Evolutionary conservation across 2,329 filamentous ascomycete species (phyloP).

Genomic region (Aureobasidium sp.): DNA sequence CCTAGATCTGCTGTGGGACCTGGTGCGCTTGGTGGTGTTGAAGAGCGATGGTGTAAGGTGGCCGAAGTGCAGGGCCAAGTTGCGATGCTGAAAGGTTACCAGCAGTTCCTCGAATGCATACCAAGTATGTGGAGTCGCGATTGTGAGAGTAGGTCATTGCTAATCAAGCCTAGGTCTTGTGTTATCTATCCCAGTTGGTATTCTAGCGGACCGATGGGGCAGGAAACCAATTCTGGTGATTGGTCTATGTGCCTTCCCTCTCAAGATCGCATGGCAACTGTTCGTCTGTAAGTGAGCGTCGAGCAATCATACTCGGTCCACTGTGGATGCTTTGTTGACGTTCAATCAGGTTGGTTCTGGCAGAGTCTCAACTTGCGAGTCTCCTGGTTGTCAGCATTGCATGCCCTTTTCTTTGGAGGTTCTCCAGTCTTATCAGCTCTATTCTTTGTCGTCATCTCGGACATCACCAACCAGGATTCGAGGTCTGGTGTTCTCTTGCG

Average conservation of each 20-base stretch:
- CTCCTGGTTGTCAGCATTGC: constrained; percentile 25
- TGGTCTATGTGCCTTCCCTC: constrained; percentile 21
- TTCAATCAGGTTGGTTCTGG: constrained; percentile 25
- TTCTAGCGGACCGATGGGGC: constrained; percentile 28
- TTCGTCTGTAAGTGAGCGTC: constrained; percentile 21
- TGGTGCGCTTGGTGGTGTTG: constrained; percentile 26
- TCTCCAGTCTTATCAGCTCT: constrained; percentile 22
- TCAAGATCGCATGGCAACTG: constrained; percentile 23
- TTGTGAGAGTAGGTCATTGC: constrained; percentile 10
- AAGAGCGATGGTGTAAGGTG: constrained; percentile 43
- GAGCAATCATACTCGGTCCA: background rate
- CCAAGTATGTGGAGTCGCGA: constrained; percentile 30
- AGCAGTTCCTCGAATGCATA: constrained; percentile 38
- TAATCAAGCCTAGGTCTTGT: constrained; percentile 18
- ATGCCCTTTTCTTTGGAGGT: constrained; percentile 25
- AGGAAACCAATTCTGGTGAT: constrained; percentile 27
- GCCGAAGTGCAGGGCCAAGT: constrained; percentile 43
- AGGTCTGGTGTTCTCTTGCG: constrained; percentile 26
- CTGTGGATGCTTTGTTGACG: background rate
- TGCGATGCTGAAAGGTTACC: constrained; percentile 45
- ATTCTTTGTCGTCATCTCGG: constrained; percentile 25
- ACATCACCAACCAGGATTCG: constrained; percentile 23
- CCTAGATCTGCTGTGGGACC: constrained; percentile 22
- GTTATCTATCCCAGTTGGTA: constrained; percentile 29
- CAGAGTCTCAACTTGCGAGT: constrained; percentile 25